Conservation (phyloP, 1,284 basidiomycete genomes). For the Boletellus dicymbophilus region DNA sequence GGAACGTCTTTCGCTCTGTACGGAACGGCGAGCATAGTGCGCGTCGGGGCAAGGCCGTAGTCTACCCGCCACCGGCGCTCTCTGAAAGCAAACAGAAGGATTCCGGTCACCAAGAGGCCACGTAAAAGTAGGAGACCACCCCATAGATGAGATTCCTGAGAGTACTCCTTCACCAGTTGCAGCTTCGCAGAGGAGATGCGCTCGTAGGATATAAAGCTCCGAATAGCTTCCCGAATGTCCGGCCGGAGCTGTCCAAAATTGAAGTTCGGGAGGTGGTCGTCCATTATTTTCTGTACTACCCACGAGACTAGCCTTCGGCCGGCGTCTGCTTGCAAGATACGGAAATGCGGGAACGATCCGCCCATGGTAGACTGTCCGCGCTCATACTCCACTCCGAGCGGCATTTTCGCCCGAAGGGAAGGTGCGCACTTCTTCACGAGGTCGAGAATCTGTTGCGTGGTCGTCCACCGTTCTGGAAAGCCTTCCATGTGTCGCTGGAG, state of each 20-base stretch:
- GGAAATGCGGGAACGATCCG: neutral
- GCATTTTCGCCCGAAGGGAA: neutral
- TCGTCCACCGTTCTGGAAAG: neutral
- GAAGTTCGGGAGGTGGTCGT: neutral
- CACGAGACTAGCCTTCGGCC: neutral
- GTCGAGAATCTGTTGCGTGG: neutral
- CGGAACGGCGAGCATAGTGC: neutral
- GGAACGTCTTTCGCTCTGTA: neutral
- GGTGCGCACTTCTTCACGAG: neutral
- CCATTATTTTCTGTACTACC: neutral
- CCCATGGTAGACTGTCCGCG: neutral
- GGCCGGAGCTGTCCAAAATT: neutral
- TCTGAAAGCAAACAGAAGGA: neutral
- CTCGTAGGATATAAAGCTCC: neutral
- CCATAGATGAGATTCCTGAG: neutral
- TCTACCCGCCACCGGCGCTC: neutral
- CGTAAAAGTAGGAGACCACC: neutral
- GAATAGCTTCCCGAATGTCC: neutral
- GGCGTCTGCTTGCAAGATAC: neutral
- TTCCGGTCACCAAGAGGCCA: neutral
- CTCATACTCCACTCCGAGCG: neutral
- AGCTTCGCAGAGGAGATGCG: neutral
- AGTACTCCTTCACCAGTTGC: neutral
- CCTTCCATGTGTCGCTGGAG: neutral
- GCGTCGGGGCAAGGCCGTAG: neutral